phyloP scores from a whole-genome alignment of 805 yeast genomes.

The Sugiyamaella smithiae region DNA sequence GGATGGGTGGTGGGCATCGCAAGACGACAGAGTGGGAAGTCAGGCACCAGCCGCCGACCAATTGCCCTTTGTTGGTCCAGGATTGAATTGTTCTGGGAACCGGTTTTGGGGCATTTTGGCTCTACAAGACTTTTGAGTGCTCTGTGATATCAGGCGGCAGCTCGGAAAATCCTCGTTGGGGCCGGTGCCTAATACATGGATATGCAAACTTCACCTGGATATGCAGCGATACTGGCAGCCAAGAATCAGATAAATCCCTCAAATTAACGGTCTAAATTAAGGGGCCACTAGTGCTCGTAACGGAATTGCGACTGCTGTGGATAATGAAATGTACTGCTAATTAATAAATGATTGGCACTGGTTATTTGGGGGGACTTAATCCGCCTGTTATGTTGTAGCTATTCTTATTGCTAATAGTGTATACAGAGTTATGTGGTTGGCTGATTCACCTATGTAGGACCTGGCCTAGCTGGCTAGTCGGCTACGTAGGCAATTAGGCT shows the following conservation, averaged over 20 bases:
- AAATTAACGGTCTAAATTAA: not conserved
- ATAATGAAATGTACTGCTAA: not conserved
- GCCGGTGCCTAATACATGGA: not conserved
- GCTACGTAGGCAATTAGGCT: too few relatives aligned
- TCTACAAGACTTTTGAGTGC: not conserved
- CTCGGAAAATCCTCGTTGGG: too few relatives aligned
- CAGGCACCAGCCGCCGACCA: not conserved
- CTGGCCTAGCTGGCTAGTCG: too few relatives aligned
- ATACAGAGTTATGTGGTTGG: not conserved
- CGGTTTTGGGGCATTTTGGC: not conserved
- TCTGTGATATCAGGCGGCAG: not conserved
- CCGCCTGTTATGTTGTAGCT: not conserved
- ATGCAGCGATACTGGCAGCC: not conserved
- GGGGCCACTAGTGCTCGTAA: not conserved
- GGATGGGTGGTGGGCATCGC: not conserved
- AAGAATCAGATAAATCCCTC: not conserved
- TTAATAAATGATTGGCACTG: not conserved
- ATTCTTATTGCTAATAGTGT: not conserved
- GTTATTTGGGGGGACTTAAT: not conserved
- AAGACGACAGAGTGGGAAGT: not conserved
- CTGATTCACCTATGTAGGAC: too few relatives aligned
- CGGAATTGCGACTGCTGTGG: not conserved
- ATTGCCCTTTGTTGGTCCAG: not conserved
- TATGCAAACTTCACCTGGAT: not conserved
- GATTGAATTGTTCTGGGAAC: not conserved